Evolutionary conservation across 257 asterid genomes (phyloP), one percentile per base, ranked within the genome.

Genomic region (Echites panduratus): DNA sequence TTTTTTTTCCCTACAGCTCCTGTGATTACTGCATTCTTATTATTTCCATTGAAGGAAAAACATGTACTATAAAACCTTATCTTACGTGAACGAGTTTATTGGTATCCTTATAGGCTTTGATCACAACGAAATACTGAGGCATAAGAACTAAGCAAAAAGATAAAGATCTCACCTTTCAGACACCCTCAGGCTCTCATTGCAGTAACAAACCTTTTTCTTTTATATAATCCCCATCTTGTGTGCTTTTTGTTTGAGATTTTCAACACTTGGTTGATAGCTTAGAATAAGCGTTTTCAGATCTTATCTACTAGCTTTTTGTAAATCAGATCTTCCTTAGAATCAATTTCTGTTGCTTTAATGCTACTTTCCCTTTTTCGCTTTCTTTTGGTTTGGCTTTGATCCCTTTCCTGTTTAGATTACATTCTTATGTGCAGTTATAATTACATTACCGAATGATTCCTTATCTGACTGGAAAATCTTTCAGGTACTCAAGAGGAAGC

Each of bases 401-500:
- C 14, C 49, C 1, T 70, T 29, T 29, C 45, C 12, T 50, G n/a
- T 52, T 35, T 7, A 3, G 49, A 52, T 52, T 35, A 9, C 38
- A 45, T 20, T 48, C 43, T 69, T 50, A 3, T 8, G 20, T 44
- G 17, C 3, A 14, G 26, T 11, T 49, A n/a, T n/a, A n/a, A n/a
- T n/a, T n/a, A n/a, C n/a, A n/a, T n/a, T n/a, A n/a, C n/a, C n/a
- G n/a, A n/a, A n/a, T n/a, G n/a, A n/a, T n/a, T n/a, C n/a, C n/a
- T n/a, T n/a, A n/a, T n/a, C n/a, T n/a, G n/a, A n/a, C n/a, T n/a
- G n/a, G n/a, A n/a, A n/a, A n/a, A n/a, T n/a, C n/a, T n/a, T n/a
- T n/a, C 67, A 92, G 98, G 96, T 79, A 95, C 97, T 7, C 98
- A 95, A 79, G 99, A 95, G 80, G 99, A 95, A 84, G 99, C 99